Evolutionary conservation across 2,329 filamentous ascomycete species (phyloP).

Genomic region (Fusarium gaditjirri): DNA sequence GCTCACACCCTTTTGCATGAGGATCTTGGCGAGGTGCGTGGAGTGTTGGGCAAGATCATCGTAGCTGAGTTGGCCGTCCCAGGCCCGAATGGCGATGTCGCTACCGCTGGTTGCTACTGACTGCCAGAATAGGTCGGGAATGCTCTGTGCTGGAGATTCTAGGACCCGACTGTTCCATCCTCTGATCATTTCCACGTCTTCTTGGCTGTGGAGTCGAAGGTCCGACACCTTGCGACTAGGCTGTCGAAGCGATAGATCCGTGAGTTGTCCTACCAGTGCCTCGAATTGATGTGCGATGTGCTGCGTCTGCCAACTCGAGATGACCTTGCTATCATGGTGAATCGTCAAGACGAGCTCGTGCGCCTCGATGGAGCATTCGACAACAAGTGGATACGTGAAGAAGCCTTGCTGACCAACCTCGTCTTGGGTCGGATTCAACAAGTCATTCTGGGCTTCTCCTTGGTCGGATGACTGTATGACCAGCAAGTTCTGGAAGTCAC

Average conservation of each 20-base stretch:
- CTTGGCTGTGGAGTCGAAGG: constrained; percentile 8
- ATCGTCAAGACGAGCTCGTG: constrained; percentile 12
- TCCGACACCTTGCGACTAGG: constrained; percentile 18
- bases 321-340: constrained; percentile 16
- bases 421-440: constrained; percentile 13
- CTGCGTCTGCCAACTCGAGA: constrained; percentile 26
- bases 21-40: not conserved
- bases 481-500: constrained; percentile 45
- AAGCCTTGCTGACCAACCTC: constrained; percentile 17
- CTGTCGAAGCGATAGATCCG: not conserved
- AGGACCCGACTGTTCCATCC: constrained; percentile 9
- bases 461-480: constrained; percentile 42
- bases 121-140: constrained; percentile 22
- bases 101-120: not conserved
- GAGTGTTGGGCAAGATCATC: constrained; percentile 10
- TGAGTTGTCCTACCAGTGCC: constrained; percentile 27
- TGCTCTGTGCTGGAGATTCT: not conserved
- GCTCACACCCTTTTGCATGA: constrained; percentile 8
- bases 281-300: constrained; percentile 32
- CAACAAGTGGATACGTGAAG: constrained; percentile 42
- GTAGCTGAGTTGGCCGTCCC: constrained; percentile 37
- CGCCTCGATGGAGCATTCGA: constrained; percentile 31
- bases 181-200: constrained; percentile 23
- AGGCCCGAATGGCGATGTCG: constrained; percentile 20
- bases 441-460: not conserved